Percentiles rank a stretch among this genome's conserved stretches.
phyloP scores from a whole-genome alignment of 805 yeast species.

The Spathaspora hagerdaliae region DNA sequence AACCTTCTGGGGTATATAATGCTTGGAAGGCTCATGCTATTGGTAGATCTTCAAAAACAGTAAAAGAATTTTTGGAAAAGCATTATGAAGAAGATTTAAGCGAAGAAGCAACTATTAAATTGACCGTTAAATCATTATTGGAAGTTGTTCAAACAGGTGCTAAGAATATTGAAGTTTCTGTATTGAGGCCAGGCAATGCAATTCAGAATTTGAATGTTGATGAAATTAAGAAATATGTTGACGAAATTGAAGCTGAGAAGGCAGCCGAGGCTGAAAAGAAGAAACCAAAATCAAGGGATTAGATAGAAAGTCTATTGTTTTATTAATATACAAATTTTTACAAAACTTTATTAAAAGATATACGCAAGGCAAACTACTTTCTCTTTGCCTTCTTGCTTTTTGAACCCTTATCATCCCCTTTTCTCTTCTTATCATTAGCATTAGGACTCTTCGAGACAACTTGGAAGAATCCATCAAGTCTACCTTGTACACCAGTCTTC shows the following conservation, averaged over 20 bases:
- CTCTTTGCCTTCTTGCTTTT: constrained; percentile 27
- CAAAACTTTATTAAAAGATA: not conserved
- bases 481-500: constrained; percentile 83
- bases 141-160: constrained; percentile 99
- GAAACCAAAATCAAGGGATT: constrained; percentile 36
- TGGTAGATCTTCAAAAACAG: constrained; percentile 93
- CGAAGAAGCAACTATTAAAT: constrained; percentile 68
- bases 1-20: constrained; percentile 94
- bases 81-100: constrained; percentile 63
- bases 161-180: constrained; percentile 88
- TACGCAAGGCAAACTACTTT: constrained; percentile 6
- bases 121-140: constrained; percentile 80
- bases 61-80: constrained; percentile 91
- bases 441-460: constrained; percentile 50
- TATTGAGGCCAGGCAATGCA: constrained; percentile 66
- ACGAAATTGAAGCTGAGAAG: constrained; percentile 83
- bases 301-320: not conserved
- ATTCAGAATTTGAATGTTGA: constrained; percentile 62
- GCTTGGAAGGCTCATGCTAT: constrained; percentile 98
- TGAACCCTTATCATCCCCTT: constrained; percentile 25
- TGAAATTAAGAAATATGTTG: constrained; percentile 70
- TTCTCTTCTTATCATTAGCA: constrained; percentile 27
- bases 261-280: constrained; percentile 77
- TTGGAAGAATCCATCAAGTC: constrained; percentile 88
- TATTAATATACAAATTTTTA: too few relatives aligned